phyloP scores from a whole-genome alignment of 1,284 basidiomycete genomes.

The Melampsora larici-populina region DNA sequence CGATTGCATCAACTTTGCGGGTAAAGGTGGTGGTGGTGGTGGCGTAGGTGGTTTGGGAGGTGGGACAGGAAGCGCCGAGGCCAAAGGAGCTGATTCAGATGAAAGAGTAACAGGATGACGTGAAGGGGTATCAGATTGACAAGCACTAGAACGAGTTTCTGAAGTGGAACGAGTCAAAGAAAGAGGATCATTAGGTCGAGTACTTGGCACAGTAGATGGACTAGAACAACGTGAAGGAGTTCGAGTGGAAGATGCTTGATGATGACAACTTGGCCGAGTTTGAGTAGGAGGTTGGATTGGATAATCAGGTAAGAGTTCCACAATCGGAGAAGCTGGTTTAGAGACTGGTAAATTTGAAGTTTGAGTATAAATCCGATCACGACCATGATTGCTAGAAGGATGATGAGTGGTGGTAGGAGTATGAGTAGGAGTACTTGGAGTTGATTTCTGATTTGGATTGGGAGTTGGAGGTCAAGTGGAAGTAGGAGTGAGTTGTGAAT shows the following conservation, averaged over 20 bases:
- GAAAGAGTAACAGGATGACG: background rate
- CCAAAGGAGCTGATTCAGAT: background rate
- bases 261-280: background rate
- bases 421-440: too few relatives aligned
- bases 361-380: background rate
- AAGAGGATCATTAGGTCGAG: background rate
- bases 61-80: background rate
- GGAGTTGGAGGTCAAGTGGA: background rate
- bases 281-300: background rate
- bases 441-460: background rate
- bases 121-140: background rate
- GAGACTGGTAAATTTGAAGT: background rate
- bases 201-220: background rate
- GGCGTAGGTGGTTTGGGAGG: background rate
- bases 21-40: background rate
- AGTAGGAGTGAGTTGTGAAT: background rate
- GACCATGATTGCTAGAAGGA: background rate
- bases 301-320: constrained; percentile 2
- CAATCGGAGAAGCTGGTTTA: background rate
- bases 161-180: background rate
- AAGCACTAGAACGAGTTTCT: background rate
- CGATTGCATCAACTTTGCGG: too few relatives aligned
- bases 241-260: background rate
- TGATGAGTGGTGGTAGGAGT: background rate
- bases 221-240: background rate